Base-by-base conservation (phyloP, 768 basidiomycete species). In the Leucocoprinus leucothites region DNA sequence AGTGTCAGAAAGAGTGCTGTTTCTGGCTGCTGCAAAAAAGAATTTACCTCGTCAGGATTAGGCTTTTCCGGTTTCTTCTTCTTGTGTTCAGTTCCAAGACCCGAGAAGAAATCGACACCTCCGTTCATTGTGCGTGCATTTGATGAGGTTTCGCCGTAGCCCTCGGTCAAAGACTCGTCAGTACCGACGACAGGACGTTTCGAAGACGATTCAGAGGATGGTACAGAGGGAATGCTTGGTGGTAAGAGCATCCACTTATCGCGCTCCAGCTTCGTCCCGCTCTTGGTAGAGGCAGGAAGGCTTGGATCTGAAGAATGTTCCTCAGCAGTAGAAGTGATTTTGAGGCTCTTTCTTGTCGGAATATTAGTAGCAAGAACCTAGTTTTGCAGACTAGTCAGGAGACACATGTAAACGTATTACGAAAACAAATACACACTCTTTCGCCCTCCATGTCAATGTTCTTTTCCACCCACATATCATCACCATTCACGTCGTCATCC, bases 191-290 rank as follows among this genome's bases (percentile, higher is more conserved):
- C 61, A 36, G 58, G 53, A 46, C 60, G 62, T 58, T 62, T 65
- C 47, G 60, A 63, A 53, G 51, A 57, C 53, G 57, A 68, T 56
- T 60, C 42, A 47, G 59, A 22, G 0, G 48, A 36, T 2, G 69
- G 70, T 11, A 68, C 13, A 9, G 60, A 46, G 41, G 72, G 67
- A n/a, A 65, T 59, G 47, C 72, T 62, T n/a, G 67, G 57, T 22
- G 77, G 76, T n/a, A 68, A 57, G 26, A 94, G 71, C 94, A 97
- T 96, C 95, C 95, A 98, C 35, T 91, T 86, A 58, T 94, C 93
- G 18, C 93, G 80, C 63, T 82, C 74, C 13, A 87, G 61, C 24
- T 70, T 70, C 0, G 81, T 72, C 58, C 82, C 82, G 3, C 84
- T 74, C 3, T 68, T 66, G 3, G 71, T 58, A n/a, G 67, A 64